phyloP scores from a whole-genome alignment of 257 asterid species.

The Scutellaria galericulata region DNA sequence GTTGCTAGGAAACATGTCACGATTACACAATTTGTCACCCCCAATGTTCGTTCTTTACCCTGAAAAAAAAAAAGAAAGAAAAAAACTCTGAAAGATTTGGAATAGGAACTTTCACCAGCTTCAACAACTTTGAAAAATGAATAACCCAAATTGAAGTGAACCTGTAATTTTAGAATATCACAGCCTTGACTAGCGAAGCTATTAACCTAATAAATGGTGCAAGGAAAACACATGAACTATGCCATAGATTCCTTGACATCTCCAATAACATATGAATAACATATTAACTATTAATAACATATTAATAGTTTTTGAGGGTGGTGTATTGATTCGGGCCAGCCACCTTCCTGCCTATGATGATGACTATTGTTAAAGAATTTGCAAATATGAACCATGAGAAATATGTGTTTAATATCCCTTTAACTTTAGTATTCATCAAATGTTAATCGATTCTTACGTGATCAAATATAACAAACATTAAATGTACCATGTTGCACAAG shows the following conservation, averaged over 20 bases:
- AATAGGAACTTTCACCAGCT: background rate
- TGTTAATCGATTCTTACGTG: background rate
- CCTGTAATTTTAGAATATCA: background rate
- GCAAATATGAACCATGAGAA: background rate
- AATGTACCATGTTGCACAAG: background rate
- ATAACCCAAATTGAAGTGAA: slow-evolving; percentile 2
- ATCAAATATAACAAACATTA: background rate
- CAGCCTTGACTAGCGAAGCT: slow-evolving; percentile 1
- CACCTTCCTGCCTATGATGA: background rate
- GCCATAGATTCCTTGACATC: background rate
- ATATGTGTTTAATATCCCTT: background rate
- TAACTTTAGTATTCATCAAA: background rate
- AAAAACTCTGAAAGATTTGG: background rate
- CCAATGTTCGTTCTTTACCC: background rate
- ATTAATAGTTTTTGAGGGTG: no score
- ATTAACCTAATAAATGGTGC: background rate
- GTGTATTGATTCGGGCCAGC: background rate
- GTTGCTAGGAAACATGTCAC: no score
- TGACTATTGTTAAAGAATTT: background rate
- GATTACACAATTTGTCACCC: no score
- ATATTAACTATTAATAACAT: no score
- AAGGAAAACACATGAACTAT: background rate
- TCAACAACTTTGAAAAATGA: background rate
- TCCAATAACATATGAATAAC: background rate
- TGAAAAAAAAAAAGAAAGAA: background rate